Base-by-base conservation (phyloP, 305 asterid genomes). In the Plantago lanceolata region DNA sequence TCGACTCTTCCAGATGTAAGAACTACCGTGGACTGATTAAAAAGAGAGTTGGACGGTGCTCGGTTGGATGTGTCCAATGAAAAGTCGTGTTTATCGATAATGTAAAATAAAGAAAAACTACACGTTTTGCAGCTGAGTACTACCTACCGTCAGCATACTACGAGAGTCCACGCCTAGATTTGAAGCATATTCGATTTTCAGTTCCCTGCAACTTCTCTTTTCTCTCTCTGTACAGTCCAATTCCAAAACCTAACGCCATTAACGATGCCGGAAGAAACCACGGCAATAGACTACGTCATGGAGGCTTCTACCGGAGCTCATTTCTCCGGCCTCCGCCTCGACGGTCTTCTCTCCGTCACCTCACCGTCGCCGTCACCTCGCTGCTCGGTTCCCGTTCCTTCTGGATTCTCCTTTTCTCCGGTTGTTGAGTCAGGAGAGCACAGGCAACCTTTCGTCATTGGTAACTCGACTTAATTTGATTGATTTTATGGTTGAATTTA, bases 391-490 rank as follows among this genome's bases (percentile, higher is more conserved):
- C 56, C 73, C 31, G 64, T 70, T 47, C 55, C 78, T 50, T 69
- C 82, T 55, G 44, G 75, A 13, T 26, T 70, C 13, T 70, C 76
- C 61, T 72, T 74, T 61, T 53, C 80, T 43, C 40, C 74, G 45
- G 73, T 71, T 18, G 21, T 77, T 47, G 87, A 84, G 70, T 51
- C 90, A 71, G 24, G 80, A 65, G 37, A 67, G 17, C 79, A 24
- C 75, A 87, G 83, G 70, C 96, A 89, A 81, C 97, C 99, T 43
- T 93, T 93, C 67, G 97, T 93, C 21, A 93, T 93, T 40, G 99
- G 99, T 93, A 81, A 14, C 37, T 59, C 13, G 11, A 16, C 18
- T 76, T 50, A 8, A 6, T 19, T 35, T 0, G 21, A 9, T 40
- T 56, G 15, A 31, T 66, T 59, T n/a, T 57, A 15, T 70, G 24